Conservation (phyloP, 2,329 filamentous ascomycete genomes). For the Fusarium goolgardi region DNA sequence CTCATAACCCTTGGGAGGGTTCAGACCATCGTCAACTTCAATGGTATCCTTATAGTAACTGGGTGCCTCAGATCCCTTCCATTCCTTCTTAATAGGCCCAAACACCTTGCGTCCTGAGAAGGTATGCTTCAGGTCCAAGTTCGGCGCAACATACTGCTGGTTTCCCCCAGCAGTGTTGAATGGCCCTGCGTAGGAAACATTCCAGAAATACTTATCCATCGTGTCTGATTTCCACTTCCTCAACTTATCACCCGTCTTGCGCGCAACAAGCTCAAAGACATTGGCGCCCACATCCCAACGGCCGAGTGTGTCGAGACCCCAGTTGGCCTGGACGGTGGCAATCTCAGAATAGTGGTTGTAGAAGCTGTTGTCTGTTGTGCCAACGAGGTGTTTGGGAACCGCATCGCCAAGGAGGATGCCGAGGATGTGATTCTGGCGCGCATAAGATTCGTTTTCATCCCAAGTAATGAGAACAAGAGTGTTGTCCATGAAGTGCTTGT, state of each 20-base stretch:
- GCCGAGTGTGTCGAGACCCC: slow-evolving; percentile 75
- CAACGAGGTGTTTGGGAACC: slow-evolving; percentile 71
- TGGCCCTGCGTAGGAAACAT: slow-evolving; percentile 64
- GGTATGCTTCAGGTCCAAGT: slow-evolving; percentile 52
- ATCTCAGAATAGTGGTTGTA: slow-evolving; percentile 80
- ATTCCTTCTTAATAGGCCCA: slow-evolving; percentile 53
- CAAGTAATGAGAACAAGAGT: slow-evolving; percentile 82
- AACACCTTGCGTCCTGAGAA: slow-evolving; percentile 52
- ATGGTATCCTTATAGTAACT: slow-evolving; percentile 58
- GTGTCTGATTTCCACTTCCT: slow-evolving; percentile 53
- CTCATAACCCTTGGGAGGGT: slow-evolving; percentile 56
- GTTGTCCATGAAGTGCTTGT: slow-evolving; percentile 78
- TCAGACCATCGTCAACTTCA: slow-evolving; percentile 56
- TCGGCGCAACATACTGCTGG: slow-evolving; percentile 55
- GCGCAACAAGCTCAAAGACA: slow-evolving; percentile 71
- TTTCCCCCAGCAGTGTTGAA: slow-evolving; percentile 56
- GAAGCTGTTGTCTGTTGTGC: slow-evolving; percentile 75
- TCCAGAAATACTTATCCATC: slow-evolving; percentile 61
- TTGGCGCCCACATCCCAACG: slow-evolving; percentile 80
- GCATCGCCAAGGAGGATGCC: slow-evolving; percentile 79
- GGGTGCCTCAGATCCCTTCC: slow-evolving; percentile 53
- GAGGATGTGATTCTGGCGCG: slow-evolving; percentile 74
- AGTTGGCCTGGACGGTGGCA: slow-evolving; percentile 75
- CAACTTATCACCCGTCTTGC: slow-evolving; percentile 67
- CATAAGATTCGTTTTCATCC: slow-evolving; percentile 80